Conservation (phyloP, 208 protist genomes). For the Trypanosoma vivax region DNA sequence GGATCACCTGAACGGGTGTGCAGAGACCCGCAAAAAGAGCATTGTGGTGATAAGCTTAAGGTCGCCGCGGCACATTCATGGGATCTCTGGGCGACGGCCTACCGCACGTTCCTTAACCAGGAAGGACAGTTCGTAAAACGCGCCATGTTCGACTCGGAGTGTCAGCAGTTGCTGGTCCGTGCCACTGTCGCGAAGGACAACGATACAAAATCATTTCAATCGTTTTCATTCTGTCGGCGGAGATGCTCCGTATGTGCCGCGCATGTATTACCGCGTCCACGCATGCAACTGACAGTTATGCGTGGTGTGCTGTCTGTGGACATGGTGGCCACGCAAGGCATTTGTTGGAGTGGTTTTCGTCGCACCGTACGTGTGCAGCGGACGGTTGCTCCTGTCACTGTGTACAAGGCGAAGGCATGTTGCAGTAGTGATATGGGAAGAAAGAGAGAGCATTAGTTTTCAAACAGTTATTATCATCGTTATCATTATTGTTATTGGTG, state of each 20-base stretch:
- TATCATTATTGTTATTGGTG: slow-evolving; percentile 1
- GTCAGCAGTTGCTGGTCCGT: slow-evolving; percentile 52
- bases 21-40: too few relatives aligned
- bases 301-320: slow-evolving; percentile 72
- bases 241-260: slow-evolving; percentile 49
- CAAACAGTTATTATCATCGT: too few relatives aligned
- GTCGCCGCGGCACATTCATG: slow-evolving; percentile 20
- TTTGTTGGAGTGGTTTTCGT: slow-evolving; percentile 70
- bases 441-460: too few relatives aligned
- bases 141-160: slow-evolving; percentile 71
- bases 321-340: slow-evolving; percentile 83
- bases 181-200: too few relatives aligned
- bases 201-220: too few relatives aligned
- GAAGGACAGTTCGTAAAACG: slow-evolving; percentile 71
- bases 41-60: not conserved
- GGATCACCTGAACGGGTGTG: too few relatives aligned
- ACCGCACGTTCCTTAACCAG: slow-evolving; percentile 67
- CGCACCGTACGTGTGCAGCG: slow-evolving; percentile 63
- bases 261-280: slow-evolving; percentile 11
- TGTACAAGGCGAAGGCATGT: slow-evolving; percentile 37
- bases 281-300: slow-evolving; percentile 26
- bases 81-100: slow-evolving; percentile 68
- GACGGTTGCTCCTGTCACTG: slow-evolving; percentile 75
- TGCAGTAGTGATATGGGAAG: slow-evolving; percentile 14
- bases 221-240: slow-evolving; percentile 1